These are phyloP conservation scores for Neckera pumila DNA, from an alignment of 225 moss, liverwort and hornwort genomes.

Conservation along the genomic window DNA sequence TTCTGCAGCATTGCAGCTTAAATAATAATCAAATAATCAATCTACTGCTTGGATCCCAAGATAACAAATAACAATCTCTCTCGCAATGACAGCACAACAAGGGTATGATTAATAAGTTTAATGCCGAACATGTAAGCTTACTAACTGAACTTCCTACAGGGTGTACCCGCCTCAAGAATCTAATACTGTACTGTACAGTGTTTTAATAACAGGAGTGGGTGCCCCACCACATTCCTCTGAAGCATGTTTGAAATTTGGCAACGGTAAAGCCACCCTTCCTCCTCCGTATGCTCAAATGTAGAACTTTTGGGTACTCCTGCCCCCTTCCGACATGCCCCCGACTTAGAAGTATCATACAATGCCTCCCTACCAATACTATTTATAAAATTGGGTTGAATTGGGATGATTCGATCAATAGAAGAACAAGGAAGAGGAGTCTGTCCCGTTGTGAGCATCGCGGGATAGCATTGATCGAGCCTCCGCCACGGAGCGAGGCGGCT, in stretches of 20 bases:
- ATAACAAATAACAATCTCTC: neutral
- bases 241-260: neutral
- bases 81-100: neutral
- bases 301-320: neutral
- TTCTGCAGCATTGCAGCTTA: neutral
- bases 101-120: neutral
- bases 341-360: constrained; percentile 2
- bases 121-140: neutral
- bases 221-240: neutral
- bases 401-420: constrained; percentile 4
- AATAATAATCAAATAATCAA: neutral
- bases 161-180: neutral
- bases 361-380: neutral
- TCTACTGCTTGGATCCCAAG: neutral
- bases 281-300: neutral
- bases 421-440: constrained; percentile 52
- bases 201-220: neutral
- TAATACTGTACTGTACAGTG: constrained; percentile 1
- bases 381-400: neutral
- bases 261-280: neutral
- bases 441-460: constrained; percentile 62
- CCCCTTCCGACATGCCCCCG: neutral
- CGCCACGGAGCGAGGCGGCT: constrained; percentile 92
- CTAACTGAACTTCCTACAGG: neutral
- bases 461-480: constrained; percentile 94